These are phyloP conservation scores for Lasiodiplodia citricola DNA, from an alignment of 2,329 filamentous ascomycete genomes.

Conservation along the genomic window DNA sequence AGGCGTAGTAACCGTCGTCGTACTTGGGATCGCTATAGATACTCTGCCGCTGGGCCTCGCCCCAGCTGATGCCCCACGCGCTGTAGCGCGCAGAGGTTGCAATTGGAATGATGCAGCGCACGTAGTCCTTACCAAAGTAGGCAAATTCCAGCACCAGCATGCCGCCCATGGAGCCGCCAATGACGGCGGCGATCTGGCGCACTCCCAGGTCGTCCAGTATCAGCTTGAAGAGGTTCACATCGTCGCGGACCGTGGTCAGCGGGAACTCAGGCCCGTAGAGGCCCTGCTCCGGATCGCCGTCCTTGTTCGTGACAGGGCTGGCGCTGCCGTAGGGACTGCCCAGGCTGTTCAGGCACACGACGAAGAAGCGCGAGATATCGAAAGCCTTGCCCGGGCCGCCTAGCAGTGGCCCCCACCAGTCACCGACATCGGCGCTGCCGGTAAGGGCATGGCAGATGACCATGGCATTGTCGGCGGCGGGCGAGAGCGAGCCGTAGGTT, in stretches of 20 bases:
- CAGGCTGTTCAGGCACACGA: constrained; percentile 84
- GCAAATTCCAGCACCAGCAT: constrained; percentile 93
- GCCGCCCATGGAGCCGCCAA: constrained; percentile 85
- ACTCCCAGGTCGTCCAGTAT: constrained; percentile 82
- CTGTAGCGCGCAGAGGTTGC: constrained; percentile 85
- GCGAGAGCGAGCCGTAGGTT: constrained; percentile 63
- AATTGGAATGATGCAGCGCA: constrained; percentile 79
- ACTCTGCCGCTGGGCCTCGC: constrained; percentile 84
- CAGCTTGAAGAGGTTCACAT: constrained; percentile 85
- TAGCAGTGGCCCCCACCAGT: constrained; percentile 87
- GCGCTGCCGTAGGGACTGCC: constrained; percentile 86
- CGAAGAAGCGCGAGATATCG: constrained; percentile 81
- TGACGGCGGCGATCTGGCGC: constrained; percentile 75
- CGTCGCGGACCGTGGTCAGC: constrained; percentile 91
- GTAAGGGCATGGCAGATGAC: constrained; percentile 83
- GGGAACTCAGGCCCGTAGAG: constrained; percentile 96
- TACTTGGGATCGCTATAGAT: constrained; percentile 99
- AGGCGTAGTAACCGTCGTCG: constrained; percentile 92
- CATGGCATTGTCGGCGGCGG: constrained; percentile 65
- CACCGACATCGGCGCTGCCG: constrained; percentile 80
- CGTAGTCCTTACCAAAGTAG: constrained; percentile 87
- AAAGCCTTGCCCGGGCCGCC: constrained; percentile 80
- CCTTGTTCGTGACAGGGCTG: constrained; percentile 86
- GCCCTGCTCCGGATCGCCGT: constrained; percentile 75
- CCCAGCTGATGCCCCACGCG: constrained; percentile 91